Evolutionary conservation across 352 stramenopile species (phyloP).

Genomic region (Aphanomyces astaci): DNA sequence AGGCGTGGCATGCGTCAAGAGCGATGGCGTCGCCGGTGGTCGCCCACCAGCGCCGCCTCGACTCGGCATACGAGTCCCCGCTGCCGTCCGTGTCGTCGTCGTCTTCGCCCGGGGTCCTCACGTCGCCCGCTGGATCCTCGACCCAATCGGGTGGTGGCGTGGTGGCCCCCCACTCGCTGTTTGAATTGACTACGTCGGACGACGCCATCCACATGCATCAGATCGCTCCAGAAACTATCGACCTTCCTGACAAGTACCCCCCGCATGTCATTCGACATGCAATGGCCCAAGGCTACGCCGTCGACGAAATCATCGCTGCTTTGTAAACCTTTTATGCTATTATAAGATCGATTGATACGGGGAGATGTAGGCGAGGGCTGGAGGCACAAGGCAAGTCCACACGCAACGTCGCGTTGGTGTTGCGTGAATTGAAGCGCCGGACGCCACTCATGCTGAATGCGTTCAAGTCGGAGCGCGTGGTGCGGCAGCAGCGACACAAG

Average conservation of each 20-base stretch:
- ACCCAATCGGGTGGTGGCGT: background rate
- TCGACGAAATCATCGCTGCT: conserved; percentile 1
- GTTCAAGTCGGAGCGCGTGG: conserved; percentile 9
- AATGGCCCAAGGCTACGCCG: conserved; percentile 20
- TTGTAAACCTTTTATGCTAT: background rate
- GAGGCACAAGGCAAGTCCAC: conserved; percentile 10
- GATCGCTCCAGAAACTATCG: conserved; percentile 12
- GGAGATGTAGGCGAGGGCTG: conserved; percentile 7
- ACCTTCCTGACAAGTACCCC: conserved; percentile 17
- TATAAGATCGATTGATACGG: background rate
- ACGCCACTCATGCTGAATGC: conserved; percentile 19
- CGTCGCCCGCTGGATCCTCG: no score
- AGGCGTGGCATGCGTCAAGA: conserved; percentile 18
- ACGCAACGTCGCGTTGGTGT: conserved; percentile 11
- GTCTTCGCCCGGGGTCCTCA: no score
- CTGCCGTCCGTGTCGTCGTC: background rate
- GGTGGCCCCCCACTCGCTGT: background rate
- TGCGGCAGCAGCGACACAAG: background rate
- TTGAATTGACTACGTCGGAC: background rate
- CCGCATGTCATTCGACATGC: conserved; percentile 13
- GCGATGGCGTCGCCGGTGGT: conserved; percentile 15
- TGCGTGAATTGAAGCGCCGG: background rate
- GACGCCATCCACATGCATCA: conserved; percentile 8
- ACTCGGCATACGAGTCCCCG: conserved; percentile 6
- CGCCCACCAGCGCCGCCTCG: background rate